Base-by-base conservation (phyloP, 2,329 filamentous ascomycete species). In the Alternaria sp. region DNA sequence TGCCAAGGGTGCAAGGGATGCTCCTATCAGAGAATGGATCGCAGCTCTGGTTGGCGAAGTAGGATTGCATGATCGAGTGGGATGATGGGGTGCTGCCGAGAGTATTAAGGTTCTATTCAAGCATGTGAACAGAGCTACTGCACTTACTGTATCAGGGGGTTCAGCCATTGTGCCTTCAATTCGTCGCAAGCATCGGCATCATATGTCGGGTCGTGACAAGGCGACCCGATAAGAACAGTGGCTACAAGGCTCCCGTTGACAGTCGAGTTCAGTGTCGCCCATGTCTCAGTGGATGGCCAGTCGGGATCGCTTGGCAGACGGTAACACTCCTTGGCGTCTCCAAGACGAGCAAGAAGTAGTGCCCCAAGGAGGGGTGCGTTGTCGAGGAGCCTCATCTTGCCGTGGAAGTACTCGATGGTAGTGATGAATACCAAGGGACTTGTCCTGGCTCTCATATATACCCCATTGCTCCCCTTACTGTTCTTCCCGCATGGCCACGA, bases 221-320 rank as follows among this genome's bases (percentile, higher is more conserved):
- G 72, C 23, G 67, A 71, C 6, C 74, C 78, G 14, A 80, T 70
- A 14, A 78, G 78, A 4, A 78, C 72, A 14, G 78, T 80, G 3
- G 72, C 69, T 9, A 80, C 63, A 48, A 80, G 66, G 51, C 72
- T 72, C 41, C 78, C 78, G 26, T 66, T 69, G 5, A 80, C 72
- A 3, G 77, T 78, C 44, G 54, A 57, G 63, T 80, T 80, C 34
- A 80, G 63, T 7, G 63, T 51, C 3, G 63, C 55, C 77, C 78
- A 79, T n/a, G 60, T 59, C 5, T 66, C 56, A 1, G 58, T n/a
- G 4, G 68, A 62, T 14, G 63, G 77, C 78, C 78, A 80, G 61
- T 71, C 76, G 37, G 56, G 54, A 56, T 79, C 77, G 5, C 71
- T 67, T 17, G 77, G 78, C 50, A 62, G 44, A 42, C 59, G 65